Conservation (phyloP, 148 eudicot genomes). For the Cornus suecica region DNA sequence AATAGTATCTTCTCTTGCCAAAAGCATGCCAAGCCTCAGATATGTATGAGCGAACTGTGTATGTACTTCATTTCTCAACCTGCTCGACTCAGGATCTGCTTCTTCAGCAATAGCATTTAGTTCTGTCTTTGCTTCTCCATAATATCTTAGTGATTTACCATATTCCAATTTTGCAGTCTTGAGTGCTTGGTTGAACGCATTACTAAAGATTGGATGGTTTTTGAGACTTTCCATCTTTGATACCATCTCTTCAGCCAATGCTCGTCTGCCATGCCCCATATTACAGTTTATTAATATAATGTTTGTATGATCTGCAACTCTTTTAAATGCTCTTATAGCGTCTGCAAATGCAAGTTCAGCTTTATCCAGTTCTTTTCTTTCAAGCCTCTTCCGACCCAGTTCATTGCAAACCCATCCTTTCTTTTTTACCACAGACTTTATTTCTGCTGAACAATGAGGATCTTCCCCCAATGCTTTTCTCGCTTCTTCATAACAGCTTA, state of each 20-base stretch:
- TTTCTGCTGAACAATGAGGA: constrained; percentile 43
- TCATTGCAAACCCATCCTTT: constrained; percentile 99
- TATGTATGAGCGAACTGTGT: constrained; percentile 93
- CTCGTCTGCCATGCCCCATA: constrained; percentile 91
- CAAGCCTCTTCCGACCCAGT: constrained; percentile 74
- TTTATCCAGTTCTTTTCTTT: constrained; percentile 58
- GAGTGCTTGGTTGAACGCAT: constrained; percentile 59
- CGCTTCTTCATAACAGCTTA: constrained; percentile 78
- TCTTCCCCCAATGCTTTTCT: constrained; percentile 51
- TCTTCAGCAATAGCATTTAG: constrained; percentile 34
- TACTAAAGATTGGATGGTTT: constrained; percentile 40
- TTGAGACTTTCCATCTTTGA: constrained; percentile 55
- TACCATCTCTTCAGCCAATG: constrained; percentile 75
- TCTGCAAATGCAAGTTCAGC: constrained; percentile 83
- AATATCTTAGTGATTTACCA: constrained; percentile 62
- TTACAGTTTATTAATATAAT: constrained; percentile 82
- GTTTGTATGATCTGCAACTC: constrained; percentile 79
- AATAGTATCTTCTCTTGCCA: constrained; percentile 76
- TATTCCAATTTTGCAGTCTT: constrained; percentile 72
- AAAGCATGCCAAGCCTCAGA: constrained; percentile 88
- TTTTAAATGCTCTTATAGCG: constrained; percentile 75
- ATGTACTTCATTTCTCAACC: constrained; percentile 63
- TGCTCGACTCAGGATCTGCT: constrained; percentile 30
- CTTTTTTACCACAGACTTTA: constrained; percentile 70
- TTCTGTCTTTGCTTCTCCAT: constrained; percentile 79